Base-by-base conservation (phyloP, 768 basidiomycete species). In the Phylloporus sp. region DNA sequence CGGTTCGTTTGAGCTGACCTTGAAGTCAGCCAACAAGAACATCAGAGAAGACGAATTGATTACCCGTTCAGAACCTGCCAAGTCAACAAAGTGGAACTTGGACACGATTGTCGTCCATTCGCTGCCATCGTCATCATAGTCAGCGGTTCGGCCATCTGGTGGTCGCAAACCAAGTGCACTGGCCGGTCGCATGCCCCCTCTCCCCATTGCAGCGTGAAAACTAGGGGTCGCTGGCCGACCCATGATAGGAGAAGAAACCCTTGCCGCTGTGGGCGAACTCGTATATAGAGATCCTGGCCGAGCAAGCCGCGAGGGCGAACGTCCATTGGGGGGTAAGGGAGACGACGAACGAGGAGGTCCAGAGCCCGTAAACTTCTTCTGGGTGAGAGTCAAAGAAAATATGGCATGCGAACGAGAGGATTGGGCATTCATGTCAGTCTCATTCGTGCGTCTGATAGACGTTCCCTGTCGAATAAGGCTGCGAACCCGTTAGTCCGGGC, bases 381-480 rank as follows among this genome's bases (percentile, higher is more conserved):
- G 95, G 4, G 83, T 89, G 44, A 99, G 73, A 11, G 91, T 96
- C 42, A 99, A 74, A 31, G 95, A 97, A 69, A 99, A 98, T 67
- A 99, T 98, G 52, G 96, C 96, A 77, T 99, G 96, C 23, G 92
- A 96, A 48, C 96, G 86, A 32, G 95, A 97, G 2, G 90, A 93
- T 65, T 96, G 92, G 21, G 95, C 91, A 65, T 99, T 99, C 95
- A 98, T 97, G 62, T 92, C 90, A 26, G 96, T 99, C 66, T 94
- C 90, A 53, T 95, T 94, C 9, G 96, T 98, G 45, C 94, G 82
- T 24, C 96, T 79, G 34, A 95, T 86, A 14, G 89, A 79, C 8
- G 92, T 86, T 17, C 96, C 96, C 55, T 89, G 83, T 52, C 86
- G 84, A 46, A 99, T 81, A 44, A 93, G 79, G 62, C 90, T 92